Evolutionary conservation across 208 protist species (phyloP).

Genomic region (Plasmodiophora brassicae): DNA sequence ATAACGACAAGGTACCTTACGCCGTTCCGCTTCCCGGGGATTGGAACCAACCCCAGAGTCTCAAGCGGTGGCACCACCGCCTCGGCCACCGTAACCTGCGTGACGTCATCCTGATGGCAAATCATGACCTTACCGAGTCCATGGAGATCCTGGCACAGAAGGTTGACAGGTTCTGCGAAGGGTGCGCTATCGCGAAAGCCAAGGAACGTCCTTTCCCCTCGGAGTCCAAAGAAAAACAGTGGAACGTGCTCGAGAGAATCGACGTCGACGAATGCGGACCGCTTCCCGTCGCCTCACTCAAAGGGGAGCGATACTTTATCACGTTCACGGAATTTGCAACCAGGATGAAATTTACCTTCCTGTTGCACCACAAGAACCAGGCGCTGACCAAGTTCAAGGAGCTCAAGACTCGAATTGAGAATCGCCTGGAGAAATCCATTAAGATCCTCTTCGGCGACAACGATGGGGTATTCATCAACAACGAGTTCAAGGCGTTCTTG

Average conservation of each 20-base stretch:
- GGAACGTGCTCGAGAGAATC: background rate
- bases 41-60: background rate
- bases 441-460: constrained; percentile 24
- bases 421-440: background rate
- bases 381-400: background rate
- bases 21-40: background rate
- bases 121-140: background rate
- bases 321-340: background rate
- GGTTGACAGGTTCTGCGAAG: background rate
- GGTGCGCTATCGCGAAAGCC: background rate
- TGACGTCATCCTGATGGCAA: background rate
- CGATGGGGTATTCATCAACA: background rate
- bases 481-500: background rate
- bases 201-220: background rate
- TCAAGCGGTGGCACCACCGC: background rate
- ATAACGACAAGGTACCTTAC: no score
- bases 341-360: background rate
- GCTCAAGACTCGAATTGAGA: background rate
- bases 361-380: constrained; percentile 22
- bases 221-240: background rate
- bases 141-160: background rate
- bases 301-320: background rate
- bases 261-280: constrained; percentile 19
- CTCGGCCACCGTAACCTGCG: background rate
- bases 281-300: background rate